These are phyloP conservation scores for Epichloe sibirici DNA, from an alignment of 2,329 filamentous ascomycete genomes.

Conservation along the genomic window DNA sequence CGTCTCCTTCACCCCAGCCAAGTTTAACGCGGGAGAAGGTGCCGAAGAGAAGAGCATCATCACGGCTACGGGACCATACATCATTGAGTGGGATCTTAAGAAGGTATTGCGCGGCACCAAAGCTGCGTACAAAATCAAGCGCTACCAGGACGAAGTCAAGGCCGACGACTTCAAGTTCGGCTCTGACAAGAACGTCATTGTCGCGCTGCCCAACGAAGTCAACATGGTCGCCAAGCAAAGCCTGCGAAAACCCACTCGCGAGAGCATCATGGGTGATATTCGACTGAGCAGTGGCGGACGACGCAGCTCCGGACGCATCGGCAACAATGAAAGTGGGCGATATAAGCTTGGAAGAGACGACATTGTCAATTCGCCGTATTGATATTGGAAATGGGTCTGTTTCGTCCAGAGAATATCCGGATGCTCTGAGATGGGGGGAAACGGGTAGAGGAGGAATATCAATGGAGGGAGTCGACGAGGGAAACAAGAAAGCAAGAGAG, in stretches of 20 bases:
- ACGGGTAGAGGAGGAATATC: background rate
- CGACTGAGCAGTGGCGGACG: conserved; percentile 34
- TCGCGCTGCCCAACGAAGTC: conserved; percentile 91
- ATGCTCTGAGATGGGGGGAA: background rate
- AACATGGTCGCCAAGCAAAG: conserved; percentile 89
- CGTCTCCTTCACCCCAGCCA: conserved; percentile 78
- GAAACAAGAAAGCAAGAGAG: no score
- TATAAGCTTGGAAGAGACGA: conserved; percentile 72
- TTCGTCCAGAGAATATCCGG: no score
- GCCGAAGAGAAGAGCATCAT: conserved; percentile 85
- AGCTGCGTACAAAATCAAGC: conserved; percentile 91
- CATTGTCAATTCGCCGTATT: conserved; percentile 63
- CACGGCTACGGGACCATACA: conserved; percentile 90
- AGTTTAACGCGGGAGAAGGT: conserved; percentile 83
- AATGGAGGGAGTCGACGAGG: no score
- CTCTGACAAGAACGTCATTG: conserved; percentile 94
- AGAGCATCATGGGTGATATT: conserved; percentile 69
- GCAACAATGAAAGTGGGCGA: conserved; percentile 41
- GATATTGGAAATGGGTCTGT: conserved; percentile 7
- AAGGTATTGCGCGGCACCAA: conserved; percentile 72
- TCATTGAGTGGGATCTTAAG: conserved; percentile 91
- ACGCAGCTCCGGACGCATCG: conserved; percentile 38
- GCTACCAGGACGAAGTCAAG: conserved; percentile 89
- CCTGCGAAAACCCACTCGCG: conserved; percentile 76
- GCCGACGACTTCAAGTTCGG: conserved; percentile 98